A percentile compares a stretch with the other conserved stretches of the same genome.
phyloP scores from a whole-genome alignment of 768 basidiomycete species.

The Kwoniella sp. region DNA sequence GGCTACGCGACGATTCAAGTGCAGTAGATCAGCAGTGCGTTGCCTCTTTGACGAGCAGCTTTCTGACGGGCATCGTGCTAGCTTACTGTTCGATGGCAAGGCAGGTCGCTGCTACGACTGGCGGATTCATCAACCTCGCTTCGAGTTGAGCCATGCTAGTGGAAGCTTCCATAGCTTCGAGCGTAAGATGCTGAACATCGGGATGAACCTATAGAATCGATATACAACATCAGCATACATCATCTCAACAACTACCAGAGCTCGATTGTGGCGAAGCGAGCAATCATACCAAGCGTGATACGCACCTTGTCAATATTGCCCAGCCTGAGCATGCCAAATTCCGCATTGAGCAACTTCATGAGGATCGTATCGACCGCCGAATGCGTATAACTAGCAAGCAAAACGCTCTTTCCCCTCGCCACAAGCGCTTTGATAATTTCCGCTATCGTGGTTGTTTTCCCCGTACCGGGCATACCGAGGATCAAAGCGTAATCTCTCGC shows the following conservation, averaged over 20 bases:
- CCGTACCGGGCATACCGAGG: constrained; percentile 97
- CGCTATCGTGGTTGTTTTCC: constrained; percentile 93
- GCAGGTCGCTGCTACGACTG: constrained; percentile 94
- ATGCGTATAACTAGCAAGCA: constrained; percentile 92
- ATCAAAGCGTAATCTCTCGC: constrained; percentile 89
- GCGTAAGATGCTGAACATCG: constrained; percentile 70
- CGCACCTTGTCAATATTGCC: constrained; percentile 89
- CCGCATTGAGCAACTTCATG: constrained; percentile 69
- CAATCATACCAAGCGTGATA: too few species aligned
- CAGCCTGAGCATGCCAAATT: constrained; percentile 76
- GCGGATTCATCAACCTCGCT: constrained; percentile 77
- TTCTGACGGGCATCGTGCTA: constrained; percentile 23
- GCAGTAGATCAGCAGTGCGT: neutral
- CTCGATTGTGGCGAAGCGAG: too few species aligned
- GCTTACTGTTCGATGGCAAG: constrained; percentile 89
- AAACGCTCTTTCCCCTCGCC: constrained; percentile 76
- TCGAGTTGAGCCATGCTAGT: constrained; percentile 80
- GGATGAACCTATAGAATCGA: constrained; percentile 70
- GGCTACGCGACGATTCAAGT: constrained; percentile 61
- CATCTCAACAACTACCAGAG: neutral
- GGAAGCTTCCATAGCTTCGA: constrained; percentile 63
- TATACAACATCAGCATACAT: neutral
- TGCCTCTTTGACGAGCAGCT: too few species aligned
- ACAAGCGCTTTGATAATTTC: constrained; percentile 81
- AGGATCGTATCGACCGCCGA: constrained; percentile 98